Base-by-base conservation (phyloP, 1,139 yeast species). In the Lodderomyces elongisporus region DNA sequence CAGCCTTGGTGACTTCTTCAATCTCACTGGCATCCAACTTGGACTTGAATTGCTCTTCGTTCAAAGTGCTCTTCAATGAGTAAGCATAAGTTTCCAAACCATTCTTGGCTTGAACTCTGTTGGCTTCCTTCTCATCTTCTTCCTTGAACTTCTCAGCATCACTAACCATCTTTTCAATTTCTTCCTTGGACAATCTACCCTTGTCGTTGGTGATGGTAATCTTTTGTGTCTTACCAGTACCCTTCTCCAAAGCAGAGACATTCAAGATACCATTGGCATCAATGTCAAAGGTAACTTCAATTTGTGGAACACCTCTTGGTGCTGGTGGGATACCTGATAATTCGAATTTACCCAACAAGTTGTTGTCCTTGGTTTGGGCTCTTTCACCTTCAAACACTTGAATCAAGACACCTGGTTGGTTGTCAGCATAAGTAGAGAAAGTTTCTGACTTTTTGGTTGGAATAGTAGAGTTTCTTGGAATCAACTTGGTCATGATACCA, bases 381-480 rank as follows among this genome's bases (percentile, higher is more conserved):
- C 97, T 85, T 72, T 89, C 97, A 76, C 97, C 97, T 70, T 89
- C 96, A 59, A 68, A 89, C 41, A 89, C 96, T 72, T 88, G 96
- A 64, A 89, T 89, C 65, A 87, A 74, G 45, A 89, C 97, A 60
- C 94, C 89, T 48, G 95, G 95, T 70, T 89, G 97, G 75, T 89
- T 89, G 66, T 89, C 96, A 50, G 91, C 95, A 52, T 91, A 93
- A 42, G 97, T 88, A 39, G 96, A 87, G 79, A 89, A 89, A 50
- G 85, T 85, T 74, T 89, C 96, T 32, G 96, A 85, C 72, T 89
- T 89, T 71, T 85, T 84, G 52, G 96, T 87, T 65, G 97, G 97
- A 53, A 89, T 91, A 46, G 96, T 85, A 37, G 96, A 83, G 74
- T 89, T 89, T 76, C 97, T 85, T 72, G 88, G 87, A 59, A 89